Conservation (phyloP, 495 filamentous ascomycete genomes). For the Thozetella sp. region DNA sequence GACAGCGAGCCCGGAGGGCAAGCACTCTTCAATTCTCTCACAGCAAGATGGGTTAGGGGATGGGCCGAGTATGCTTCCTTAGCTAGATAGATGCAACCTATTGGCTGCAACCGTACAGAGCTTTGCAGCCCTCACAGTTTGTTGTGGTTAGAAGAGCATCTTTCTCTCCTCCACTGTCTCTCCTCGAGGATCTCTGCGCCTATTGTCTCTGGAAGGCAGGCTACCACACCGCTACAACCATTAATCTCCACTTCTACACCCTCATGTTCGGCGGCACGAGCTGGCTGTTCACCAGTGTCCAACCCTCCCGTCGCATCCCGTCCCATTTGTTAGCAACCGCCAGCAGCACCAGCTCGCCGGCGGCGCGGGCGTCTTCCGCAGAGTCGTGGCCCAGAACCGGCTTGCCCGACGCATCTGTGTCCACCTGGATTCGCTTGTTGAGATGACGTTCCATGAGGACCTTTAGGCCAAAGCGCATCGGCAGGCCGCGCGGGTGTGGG, state of each 20-base stretch:
- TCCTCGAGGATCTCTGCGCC: too few relatives aligned
- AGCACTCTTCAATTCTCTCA: too few relatives aligned
- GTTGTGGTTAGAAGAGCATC: too few relatives aligned
- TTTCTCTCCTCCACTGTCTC: too few relatives aligned
- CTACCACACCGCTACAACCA: background rate
- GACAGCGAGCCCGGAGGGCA: too few relatives aligned
- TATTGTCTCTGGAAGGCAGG: background rate
- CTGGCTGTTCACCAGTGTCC: slow-evolving; percentile 51
- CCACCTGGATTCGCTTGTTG: slow-evolving; percentile 76
- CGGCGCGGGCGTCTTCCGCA: slow-evolving; percentile 83
- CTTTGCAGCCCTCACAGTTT: too few relatives aligned
- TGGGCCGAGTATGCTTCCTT: too few relatives aligned
- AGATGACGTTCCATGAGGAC: slow-evolving; percentile 65
- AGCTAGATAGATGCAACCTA: too few relatives aligned
- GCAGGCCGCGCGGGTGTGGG: slow-evolving; percentile 75
- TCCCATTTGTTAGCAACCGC: slow-evolving; percentile 69
- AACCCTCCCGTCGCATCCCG: slow-evolving; percentile 62
- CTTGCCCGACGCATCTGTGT: slow-evolving; percentile 42
- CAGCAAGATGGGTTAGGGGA: too few relatives aligned
- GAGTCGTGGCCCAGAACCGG: slow-evolving; percentile 73
- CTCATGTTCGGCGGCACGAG: slow-evolving; percentile 45
- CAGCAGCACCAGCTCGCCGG: slow-evolving; percentile 79
- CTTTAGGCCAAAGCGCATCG: slow-evolving; percentile 74
- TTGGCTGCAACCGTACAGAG: too few relatives aligned
- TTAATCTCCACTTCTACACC: background rate